phyloP scores from a whole-genome alignment of 148 eudicot species.

The Vaccinium macrocarpon region DNA sequence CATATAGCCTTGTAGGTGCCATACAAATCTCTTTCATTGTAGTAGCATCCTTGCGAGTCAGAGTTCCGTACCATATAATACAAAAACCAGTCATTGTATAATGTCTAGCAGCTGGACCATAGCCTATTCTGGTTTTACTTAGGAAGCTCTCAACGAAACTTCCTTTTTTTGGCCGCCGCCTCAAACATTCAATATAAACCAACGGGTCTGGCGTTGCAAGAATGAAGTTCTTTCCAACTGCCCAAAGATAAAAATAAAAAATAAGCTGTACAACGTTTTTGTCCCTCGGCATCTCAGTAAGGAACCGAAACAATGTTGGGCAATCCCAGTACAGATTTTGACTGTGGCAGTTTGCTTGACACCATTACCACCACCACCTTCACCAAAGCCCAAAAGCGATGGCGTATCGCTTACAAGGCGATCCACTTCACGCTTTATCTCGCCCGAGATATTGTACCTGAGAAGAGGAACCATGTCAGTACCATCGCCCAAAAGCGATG shows the following conservation, averaged over 20 bases:
- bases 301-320: neutral
- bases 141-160: constrained; percentile 1
- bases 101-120: no score
- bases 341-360: neutral
- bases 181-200: neutral
- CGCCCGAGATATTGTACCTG: neutral
- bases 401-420: constrained; percentile 17
- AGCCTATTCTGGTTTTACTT: neutral
- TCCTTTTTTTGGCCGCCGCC: neutral
- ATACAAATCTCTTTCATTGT: neutral
- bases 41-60: neutral
- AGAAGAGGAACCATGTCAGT: neutral
- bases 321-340: neutral
- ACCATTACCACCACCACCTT: neutral
- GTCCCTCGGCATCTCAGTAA: neutral
- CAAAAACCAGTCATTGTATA: neutral
- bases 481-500: neutral
- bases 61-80: neutral
- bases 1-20: neutral
- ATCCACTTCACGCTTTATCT: constrained; percentile 19
- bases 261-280: neutral
- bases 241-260: neutral
- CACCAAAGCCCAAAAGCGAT: constrained; percentile 20
- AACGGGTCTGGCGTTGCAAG: neutral
- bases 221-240: neutral